Percentiles rank a stretch among this genome's conserved stretches.
phyloP scores from a whole-genome alignment of 768 basidiomycete species.

The Mycena maculata region DNA sequence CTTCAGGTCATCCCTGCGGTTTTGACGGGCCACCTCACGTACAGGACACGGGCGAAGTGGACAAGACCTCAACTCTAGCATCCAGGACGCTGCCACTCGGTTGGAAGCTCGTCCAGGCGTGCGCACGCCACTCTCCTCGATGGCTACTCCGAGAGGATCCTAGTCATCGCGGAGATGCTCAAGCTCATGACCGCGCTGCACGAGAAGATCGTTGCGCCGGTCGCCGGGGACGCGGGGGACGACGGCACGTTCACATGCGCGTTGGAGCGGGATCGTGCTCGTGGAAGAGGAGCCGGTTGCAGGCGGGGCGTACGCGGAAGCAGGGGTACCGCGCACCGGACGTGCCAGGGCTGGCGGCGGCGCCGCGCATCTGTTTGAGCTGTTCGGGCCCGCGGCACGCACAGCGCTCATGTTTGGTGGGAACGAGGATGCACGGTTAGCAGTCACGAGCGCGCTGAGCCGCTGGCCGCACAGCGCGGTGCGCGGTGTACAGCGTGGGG shows the following conservation, averaged over 20 bases:
- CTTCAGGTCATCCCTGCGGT: too few species aligned
- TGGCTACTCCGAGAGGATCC: conserved; percentile 54
- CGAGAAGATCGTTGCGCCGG: conserved; percentile 35
- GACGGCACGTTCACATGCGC: conserved; percentile 37
- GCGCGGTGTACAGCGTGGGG: neutral
- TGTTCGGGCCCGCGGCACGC: conserved; percentile 41
- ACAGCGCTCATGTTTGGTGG: conserved; percentile 45
- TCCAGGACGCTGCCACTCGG: conserved; percentile 54
- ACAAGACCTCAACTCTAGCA: too few species aligned
- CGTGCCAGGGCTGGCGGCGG: neutral
- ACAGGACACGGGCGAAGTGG: too few species aligned
- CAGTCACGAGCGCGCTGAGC: neutral
- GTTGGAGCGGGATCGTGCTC: conserved; percentile 54
- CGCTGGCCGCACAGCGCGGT: neutral
- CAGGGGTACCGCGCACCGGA: neutral
- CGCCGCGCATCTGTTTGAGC: conserved; percentile 39
- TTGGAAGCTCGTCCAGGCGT: conserved; percentile 57
- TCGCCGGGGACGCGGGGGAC: conserved; percentile 6
- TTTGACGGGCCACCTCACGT: too few species aligned
- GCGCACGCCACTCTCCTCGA: conserved; percentile 49
- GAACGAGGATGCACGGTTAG: neutral
- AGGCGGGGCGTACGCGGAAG: neutral
- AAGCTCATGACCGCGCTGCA: conserved; percentile 46
- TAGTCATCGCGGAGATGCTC: conserved; percentile 60
- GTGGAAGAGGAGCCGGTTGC: conserved; percentile 35